These are phyloP conservation scores for Tetrapisispora arboricola DNA, from an alignment of 805 yeast species.

Conservation along the genomic window DNA sequence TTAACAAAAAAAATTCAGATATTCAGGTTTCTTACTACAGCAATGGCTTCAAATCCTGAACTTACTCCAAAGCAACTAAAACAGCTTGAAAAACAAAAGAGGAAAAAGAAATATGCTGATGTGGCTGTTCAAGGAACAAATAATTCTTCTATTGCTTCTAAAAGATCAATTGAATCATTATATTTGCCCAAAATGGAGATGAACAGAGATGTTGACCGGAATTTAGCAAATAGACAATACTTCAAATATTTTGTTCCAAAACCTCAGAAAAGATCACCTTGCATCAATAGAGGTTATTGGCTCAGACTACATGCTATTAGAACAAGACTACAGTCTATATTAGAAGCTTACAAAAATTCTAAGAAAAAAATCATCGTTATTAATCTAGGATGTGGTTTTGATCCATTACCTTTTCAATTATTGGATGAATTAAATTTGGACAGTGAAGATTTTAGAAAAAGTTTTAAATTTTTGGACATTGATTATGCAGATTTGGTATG, in stretches of 20 bases:
- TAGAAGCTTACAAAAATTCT: slow-evolving; percentile 20
- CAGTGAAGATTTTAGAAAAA: slow-evolving; percentile 23
- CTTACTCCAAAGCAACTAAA: slow-evolving; percentile 2
- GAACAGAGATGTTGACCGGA: slow-evolving; percentile 6
- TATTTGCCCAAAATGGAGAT: slow-evolving; percentile 30
- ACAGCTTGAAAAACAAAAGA: slow-evolving; percentile 30
- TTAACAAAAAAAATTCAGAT: too few species aligned
- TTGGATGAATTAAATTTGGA: slow-evolving; percentile 28
- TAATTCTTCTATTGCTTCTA: slow-evolving; percentile 73
- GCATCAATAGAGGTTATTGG: slow-evolving; percentile 79
- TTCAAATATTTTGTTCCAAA: slow-evolving; percentile 53
- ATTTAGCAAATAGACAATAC: slow-evolving; percentile 34
- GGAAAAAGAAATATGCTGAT: slow-evolving; percentile 45
- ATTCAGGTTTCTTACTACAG: too few species aligned
- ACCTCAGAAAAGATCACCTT: slow-evolving; percentile 62
- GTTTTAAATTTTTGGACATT: slow-evolving; percentile 50
- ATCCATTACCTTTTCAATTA: slow-evolving; percentile 48
- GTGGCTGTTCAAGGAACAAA: slow-evolving; percentile 75
- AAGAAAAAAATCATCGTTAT: slow-evolving; percentile 35
- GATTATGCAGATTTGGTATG: slow-evolving; percentile 64
- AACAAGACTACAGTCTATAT: slow-evolving; percentile 40
- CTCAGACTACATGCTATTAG: slow-evolving; percentile 62
- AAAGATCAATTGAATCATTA: slow-evolving; percentile 64
- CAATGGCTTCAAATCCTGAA: background rate
- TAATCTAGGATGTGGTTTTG: slow-evolving; percentile 74